Percentiles rank a stretch among this genome's conserved stretches.
Conservation (phyloP, 768 basidiomycete species). For the Hortiboletus flavorubellus region DNA sequence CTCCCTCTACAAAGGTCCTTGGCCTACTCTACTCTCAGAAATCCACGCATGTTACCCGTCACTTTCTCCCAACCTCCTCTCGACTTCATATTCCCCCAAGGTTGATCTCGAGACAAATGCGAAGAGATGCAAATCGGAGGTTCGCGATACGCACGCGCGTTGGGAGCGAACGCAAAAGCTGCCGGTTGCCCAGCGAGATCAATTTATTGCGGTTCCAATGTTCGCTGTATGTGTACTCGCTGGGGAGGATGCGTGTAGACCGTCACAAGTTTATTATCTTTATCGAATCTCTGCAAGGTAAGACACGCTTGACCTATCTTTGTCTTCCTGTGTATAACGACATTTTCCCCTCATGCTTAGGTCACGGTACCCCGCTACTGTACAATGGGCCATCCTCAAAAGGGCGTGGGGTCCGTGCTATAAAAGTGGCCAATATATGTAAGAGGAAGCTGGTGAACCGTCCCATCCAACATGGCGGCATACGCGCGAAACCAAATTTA, state of each 20-base stretch:
- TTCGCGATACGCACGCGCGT: constrained; percentile 58
- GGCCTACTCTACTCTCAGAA: neutral
- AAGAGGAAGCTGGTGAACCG: neutral
- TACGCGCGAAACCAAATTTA: constrained; percentile 5
- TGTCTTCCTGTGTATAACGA: neutral
- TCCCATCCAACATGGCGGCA: constrained; percentile 17
- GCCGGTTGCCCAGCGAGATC: constrained; percentile 60
- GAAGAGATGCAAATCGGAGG: constrained; percentile 61
- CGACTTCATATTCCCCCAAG: constrained; percentile 74
- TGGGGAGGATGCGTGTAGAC: constrained; percentile 13
- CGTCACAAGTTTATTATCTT: constrained; percentile 18
- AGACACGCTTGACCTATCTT: neutral
- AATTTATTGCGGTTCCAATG: constrained; percentile 22
- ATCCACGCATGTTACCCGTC: constrained; percentile 8
- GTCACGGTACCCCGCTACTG: too few species aligned
- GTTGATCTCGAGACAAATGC: constrained; percentile 76
- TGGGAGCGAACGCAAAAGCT: constrained; percentile 70
- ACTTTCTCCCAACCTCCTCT: constrained; percentile 45
- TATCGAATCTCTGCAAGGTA: constrained; percentile 7
- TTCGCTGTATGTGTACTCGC: constrained; percentile 15
- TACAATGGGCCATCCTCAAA: constrained; percentile 5
- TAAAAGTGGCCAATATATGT: neutral
- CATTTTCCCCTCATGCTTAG: neutral
- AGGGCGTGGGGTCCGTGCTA: neutral
- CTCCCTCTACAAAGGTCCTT: too few species aligned